These are phyloP conservation scores for Podospora didyma DNA, from an alignment of 495 filamentous ascomycete species.

Conservation along the genomic window DNA sequence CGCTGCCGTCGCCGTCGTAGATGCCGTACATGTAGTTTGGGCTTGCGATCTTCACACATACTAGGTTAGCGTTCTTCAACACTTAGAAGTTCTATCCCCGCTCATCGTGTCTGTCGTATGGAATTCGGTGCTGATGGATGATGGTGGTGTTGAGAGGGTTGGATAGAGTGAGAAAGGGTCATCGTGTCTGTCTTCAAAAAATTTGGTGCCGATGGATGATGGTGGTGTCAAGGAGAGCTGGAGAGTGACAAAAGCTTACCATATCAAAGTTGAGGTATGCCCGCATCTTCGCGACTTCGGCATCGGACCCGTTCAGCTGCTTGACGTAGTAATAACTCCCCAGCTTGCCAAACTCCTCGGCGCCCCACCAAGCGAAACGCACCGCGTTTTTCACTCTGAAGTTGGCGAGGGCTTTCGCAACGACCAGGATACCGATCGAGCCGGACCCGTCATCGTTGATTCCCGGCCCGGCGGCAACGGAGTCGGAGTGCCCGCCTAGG, in stretches of 20 bases:
- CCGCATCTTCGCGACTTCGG: constrained; percentile 50
- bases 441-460: constrained; percentile 54
- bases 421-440: constrained; percentile 57
- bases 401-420: constrained; percentile 56
- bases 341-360: constrained; percentile 62
- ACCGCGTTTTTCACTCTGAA: constrained; percentile 62
- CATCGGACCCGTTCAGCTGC: constrained; percentile 31
- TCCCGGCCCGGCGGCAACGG: constrained; percentile 58
- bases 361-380: constrained; percentile 67
- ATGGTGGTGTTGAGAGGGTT: too few relatives aligned
- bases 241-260: too few relatives aligned
- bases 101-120: too few relatives aligned
- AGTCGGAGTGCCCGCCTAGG: constrained; percentile 66
- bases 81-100: too few relatives aligned
- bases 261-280: constrained; percentile 78
- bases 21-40: constrained; percentile 66
- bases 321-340: constrained; percentile 59
- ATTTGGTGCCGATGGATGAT: too few relatives aligned
- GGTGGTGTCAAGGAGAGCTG: too few relatives aligned
- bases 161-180: too few relatives aligned
- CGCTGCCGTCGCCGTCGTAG: constrained; percentile 66
- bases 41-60: constrained; percentile 68
- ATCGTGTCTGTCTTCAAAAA: too few relatives aligned
- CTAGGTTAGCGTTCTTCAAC: too few relatives aligned
- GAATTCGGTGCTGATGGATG: too few relatives aligned